Conservation (phyloP, 139 green algal genomes). For the Ettlia oleoabundans region DNA sequence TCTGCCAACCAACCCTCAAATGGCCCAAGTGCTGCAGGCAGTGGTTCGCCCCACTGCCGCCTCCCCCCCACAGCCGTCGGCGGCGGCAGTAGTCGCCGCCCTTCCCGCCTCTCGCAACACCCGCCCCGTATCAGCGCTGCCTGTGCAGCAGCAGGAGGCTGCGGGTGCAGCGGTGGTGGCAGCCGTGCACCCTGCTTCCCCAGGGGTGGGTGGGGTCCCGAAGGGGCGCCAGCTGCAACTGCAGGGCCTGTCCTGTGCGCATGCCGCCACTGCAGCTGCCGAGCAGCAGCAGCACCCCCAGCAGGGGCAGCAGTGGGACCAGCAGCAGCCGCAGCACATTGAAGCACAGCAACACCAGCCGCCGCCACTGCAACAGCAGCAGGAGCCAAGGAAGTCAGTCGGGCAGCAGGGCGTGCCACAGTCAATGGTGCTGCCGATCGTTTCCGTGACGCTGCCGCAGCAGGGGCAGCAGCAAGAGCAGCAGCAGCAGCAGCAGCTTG, state of each 20-base stretch:
- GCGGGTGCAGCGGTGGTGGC: neutral
- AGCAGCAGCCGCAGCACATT: too few species aligned
- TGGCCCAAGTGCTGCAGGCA: slow-evolving; percentile 29
- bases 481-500: too few species aligned
- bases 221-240: neutral
- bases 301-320: too few species aligned
- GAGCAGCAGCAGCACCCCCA: slow-evolving; percentile 2
- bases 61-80: neutral
- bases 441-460: too few species aligned
- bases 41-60: neutral
- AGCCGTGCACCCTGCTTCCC: neutral
- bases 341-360: too few species aligned
- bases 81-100: neutral
- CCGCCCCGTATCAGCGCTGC: neutral
- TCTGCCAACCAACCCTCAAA: slow-evolving; percentile 4
- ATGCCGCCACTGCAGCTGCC: neutral
- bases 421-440: too few species aligned
- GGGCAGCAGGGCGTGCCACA: too few species aligned
- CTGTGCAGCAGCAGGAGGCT: slow-evolving; percentile 1
- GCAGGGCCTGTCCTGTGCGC: neutral
- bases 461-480: too few species aligned
- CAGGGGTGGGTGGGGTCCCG: too few species aligned
- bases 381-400: too few species aligned
- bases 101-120: neutral
- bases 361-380: too few species aligned